These are phyloP conservation scores for Trichoderma erinaceum DNA, from an alignment of 495 filamentous ascomycete genomes.

Conservation along the genomic window DNA sequence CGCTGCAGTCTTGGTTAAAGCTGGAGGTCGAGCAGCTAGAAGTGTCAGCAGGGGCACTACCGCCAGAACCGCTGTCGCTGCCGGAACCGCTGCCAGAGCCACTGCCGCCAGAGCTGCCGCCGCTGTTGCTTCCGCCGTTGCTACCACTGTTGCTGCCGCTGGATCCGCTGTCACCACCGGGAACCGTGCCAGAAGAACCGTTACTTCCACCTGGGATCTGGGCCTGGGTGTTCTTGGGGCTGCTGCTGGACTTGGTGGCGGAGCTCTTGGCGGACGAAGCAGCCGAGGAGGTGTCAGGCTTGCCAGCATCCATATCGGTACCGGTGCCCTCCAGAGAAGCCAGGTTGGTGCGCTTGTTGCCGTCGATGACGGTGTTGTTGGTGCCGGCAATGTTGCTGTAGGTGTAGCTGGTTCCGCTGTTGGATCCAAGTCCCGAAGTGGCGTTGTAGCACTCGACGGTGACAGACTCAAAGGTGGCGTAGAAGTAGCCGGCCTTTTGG, in stretches of 20 bases:
- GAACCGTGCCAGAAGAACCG: slow-evolving; percentile 27
- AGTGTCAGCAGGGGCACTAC: slow-evolving; percentile 23
- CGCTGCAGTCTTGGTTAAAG: slow-evolving; percentile 21
- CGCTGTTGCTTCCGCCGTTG: slow-evolving; percentile 13
- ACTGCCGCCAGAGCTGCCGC: slow-evolving; percentile 13
- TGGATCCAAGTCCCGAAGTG: slow-evolving; percentile 50
- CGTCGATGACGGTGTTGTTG: slow-evolving; percentile 69
- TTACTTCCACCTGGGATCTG: slow-evolving; percentile 33
- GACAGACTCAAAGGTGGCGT: slow-evolving; percentile 70
- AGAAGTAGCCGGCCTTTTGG: slow-evolving; percentile 81
- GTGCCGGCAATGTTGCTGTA: slow-evolving; percentile 60
- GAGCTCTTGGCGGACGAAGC: slow-evolving; percentile 23
- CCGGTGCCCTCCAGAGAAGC: slow-evolving; percentile 74
- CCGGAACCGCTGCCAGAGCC: slow-evolving; percentile 17
- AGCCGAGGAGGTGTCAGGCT: slow-evolving; percentile 17
- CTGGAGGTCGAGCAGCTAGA: slow-evolving; percentile 24
- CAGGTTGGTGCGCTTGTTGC: slow-evolving; percentile 69
- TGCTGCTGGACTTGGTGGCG: slow-evolving; percentile 14
- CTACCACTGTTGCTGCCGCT: slow-evolving; percentile 17
- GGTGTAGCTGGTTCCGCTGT: slow-evolving; percentile 63
- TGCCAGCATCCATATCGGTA: slow-evolving; percentile 56
- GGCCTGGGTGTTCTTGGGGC: slow-evolving; percentile 25
- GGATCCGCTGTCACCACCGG: slow-evolving; percentile 19
- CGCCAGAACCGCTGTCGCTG: slow-evolving; percentile 18
- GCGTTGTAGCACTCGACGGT: slow-evolving; percentile 79